Evolutionary conservation across 78 protist species (phyloP).

Genomic region (Dictyostelium citrinum): DNA sequence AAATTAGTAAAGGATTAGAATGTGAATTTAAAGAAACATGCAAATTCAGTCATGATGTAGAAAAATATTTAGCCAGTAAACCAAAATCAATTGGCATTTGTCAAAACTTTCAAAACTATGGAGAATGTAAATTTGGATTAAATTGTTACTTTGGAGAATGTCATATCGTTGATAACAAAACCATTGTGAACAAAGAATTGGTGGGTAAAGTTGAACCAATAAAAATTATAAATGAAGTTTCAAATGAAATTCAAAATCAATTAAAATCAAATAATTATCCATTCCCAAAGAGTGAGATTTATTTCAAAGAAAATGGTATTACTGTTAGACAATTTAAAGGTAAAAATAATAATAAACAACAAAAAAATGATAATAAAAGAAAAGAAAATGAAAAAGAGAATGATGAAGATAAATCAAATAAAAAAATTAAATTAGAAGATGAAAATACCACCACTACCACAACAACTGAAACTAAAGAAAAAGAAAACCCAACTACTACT

Average conservation of each 20-base stretch:
- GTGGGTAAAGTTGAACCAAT: background rate
- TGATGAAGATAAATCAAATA: background rate
- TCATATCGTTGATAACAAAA: constrained; percentile 39
- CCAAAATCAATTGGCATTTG: constrained; percentile 41
- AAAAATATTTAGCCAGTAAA: constrained; percentile 23
- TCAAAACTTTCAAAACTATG: constrained; percentile 36
- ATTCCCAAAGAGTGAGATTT: background rate
- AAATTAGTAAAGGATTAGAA: background rate
- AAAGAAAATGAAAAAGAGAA: background rate
- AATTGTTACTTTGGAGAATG: constrained; percentile 49
- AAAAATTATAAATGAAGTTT: background rate
- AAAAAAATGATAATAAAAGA: background rate
- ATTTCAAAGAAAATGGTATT: background rate
- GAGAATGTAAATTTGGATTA: constrained; percentile 73
- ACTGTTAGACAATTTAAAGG: background rate
- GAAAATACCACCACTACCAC: background rate
- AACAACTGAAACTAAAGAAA: background rate
- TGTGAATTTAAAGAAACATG: constrained; percentile 44
- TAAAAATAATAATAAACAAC: background rate
- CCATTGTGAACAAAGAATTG: background rate
- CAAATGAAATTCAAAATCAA: background rate
- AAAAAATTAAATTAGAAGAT: background rate
- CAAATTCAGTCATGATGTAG: constrained; percentile 62
- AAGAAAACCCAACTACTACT: background rate
- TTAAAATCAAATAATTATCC: background rate